Evolutionary conservation across 164 flowering plant species (phyloP).

Genomic region (Sedum album): DNA sequence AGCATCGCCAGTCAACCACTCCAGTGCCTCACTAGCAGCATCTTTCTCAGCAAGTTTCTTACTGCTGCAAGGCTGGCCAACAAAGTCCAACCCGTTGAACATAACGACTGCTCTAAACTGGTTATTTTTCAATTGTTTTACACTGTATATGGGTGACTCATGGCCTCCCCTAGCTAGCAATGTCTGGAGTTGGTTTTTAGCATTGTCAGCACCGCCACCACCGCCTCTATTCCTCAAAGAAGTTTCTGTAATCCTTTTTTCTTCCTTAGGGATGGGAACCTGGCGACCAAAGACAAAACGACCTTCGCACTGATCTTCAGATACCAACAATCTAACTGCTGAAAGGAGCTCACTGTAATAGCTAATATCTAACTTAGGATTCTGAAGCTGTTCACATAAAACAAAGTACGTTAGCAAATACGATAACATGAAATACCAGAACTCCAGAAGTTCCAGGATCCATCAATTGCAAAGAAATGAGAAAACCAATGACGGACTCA

Average conservation of each 20-base stretch:
- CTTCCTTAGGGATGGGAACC: constrained; percentile 19
- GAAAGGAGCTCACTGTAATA: constrained; percentile 43
- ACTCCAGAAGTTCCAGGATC: background rate
- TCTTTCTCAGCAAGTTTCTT: constrained; percentile 86
- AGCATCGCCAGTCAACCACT: constrained; percentile 51
- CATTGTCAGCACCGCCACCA: constrained; percentile 58
- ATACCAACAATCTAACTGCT: constrained; percentile 64
- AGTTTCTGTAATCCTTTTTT: constrained; percentile 9
- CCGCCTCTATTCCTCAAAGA: constrained; percentile 17
- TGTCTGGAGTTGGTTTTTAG: constrained; percentile 76
- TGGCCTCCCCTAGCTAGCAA: constrained; percentile 66
- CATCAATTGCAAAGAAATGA: background rate
- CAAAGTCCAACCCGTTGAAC: constrained; percentile 68
- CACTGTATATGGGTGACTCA: constrained; percentile 50
- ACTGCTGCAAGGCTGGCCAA: constrained; percentile 60
- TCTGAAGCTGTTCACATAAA: constrained; percentile 40
- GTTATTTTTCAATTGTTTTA: constrained; percentile 46
- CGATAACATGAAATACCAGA: background rate
- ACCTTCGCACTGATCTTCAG: constrained; percentile 74
- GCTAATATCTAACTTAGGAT: constrained; percentile 51
- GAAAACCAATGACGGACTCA: no score
- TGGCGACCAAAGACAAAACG: constrained; percentile 66
- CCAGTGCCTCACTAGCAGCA: constrained; percentile 78
- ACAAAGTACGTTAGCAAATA: background rate
- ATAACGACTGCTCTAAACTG: constrained; percentile 58